phyloP scores from a whole-genome alignment of 2,329 filamentous ascomycete species.

The Fusarium proliferatum region DNA sequence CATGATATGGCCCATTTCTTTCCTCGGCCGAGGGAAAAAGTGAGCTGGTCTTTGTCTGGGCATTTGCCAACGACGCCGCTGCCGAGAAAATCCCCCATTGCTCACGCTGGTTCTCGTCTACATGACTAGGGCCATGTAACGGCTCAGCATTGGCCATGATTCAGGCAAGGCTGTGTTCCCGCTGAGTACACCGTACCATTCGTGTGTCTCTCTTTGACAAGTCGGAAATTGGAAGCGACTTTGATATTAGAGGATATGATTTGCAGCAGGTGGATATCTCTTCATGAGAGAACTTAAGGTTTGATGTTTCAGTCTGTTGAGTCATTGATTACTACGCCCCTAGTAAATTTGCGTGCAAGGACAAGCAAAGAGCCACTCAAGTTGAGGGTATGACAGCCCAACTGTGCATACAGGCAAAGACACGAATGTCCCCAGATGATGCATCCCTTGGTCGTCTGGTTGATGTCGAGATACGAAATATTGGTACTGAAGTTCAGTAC shows the following conservation, averaged over 20 bases:
- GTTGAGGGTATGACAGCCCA: constrained; percentile 8
- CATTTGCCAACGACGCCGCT: constrained; percentile 26
- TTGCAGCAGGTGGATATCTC: constrained; percentile 9
- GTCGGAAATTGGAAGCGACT: constrained; percentile 23
- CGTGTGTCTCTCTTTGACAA: not conserved
- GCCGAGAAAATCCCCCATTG: constrained; percentile 28
- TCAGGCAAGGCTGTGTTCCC: constrained; percentile 3
- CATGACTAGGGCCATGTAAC: constrained; percentile 16
- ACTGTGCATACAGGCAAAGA: not conserved
- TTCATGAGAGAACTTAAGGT: constrained; percentile 7
- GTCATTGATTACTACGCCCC: not conserved
- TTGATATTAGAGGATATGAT: constrained; percentile 5
- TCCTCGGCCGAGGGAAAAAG: constrained; percentile 21
- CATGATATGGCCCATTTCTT: constrained; percentile 29
- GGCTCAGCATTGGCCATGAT: constrained; percentile 16
- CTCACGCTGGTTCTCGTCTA: constrained; percentile 4
- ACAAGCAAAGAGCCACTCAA: constrained; percentile 18
- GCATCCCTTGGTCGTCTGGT: not conserved
- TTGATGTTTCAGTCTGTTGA: constrained; percentile 12
- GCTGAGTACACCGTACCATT: not conserved
- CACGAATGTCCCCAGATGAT: not conserved
- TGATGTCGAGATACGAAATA: not conserved
- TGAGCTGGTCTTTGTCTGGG: constrained; percentile 24
- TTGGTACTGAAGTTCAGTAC: not conserved
- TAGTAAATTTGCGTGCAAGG: constrained; percentile 15